Conservation (phyloP, 2,329 filamentous ascomycete genomes). For the Hypoxylon sp. region DNA sequence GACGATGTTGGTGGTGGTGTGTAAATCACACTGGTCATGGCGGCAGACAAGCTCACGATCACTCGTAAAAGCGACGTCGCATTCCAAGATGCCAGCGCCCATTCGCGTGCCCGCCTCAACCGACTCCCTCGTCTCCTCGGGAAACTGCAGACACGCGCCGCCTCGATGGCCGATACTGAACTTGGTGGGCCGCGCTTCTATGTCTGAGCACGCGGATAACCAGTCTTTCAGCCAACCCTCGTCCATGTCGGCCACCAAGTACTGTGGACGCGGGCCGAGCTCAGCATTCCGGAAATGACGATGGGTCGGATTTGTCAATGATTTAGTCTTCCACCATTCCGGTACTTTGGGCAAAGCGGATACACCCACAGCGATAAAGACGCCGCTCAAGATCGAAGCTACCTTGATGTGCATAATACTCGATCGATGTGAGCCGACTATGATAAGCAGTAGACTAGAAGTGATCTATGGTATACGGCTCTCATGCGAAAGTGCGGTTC, state of each 20-base stretch:
- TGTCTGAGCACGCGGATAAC: conserved; percentile 71
- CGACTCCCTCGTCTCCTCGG: conserved; percentile 74
- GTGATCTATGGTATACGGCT: neutral
- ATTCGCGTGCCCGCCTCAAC: conserved; percentile 74
- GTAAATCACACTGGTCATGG: conserved; percentile 76
- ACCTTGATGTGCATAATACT: conserved; percentile 28
- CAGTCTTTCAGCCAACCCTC: conserved; percentile 71
- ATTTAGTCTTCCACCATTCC: conserved; percentile 25
- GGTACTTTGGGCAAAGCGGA: conserved; percentile 36
- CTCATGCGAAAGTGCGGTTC: neutral
- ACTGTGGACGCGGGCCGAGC: conserved; percentile 75
- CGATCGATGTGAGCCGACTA: neutral
- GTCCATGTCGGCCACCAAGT: conserved; percentile 74
- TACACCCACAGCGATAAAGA: conserved; percentile 26
- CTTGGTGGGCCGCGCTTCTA: conserved; percentile 64
- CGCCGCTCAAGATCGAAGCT: conserved; percentile 10
- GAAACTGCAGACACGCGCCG: conserved; percentile 72
- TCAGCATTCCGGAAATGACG: conserved; percentile 61
- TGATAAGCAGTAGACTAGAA: neutral
- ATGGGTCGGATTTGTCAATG: conserved; percentile 29
- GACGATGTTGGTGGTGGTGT: conserved; percentile 78
- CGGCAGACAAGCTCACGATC: conserved; percentile 77
- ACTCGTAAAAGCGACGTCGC: conserved; percentile 76
- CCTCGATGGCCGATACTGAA: conserved; percentile 76
- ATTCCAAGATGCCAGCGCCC: conserved; percentile 77